Evolutionary conservation across 164 flowering plant genomes (phyloP).

Genomic region (Berberis thunbergii): DNA sequence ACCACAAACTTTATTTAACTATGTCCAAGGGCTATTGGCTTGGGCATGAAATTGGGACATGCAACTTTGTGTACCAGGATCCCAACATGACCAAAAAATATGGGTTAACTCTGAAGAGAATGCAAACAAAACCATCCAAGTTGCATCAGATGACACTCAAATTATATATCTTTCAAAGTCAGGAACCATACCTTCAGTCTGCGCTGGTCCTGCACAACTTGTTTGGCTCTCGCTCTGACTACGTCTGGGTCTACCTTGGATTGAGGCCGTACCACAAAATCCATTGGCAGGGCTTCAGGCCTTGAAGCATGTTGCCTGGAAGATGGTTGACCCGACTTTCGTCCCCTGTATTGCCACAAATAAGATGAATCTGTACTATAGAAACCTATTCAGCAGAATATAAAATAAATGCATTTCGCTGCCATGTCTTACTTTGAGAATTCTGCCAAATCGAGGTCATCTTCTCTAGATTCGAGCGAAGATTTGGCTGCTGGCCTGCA

Average conservation of each 20-base stretch:
- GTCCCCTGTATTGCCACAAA: slow-evolving; percentile 38
- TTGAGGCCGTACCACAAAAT: slow-evolving; percentile 91
- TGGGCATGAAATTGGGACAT: too few relatives aligned
- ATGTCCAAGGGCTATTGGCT: too few relatives aligned
- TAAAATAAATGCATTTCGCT: background rate
- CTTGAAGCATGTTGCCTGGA: slow-evolving; percentile 59
- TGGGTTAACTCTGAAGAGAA: too few relatives aligned
- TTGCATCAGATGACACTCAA: background rate
- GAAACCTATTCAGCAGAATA: background rate
- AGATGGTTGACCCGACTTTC: slow-evolving; percentile 60
- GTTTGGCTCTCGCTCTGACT: slow-evolving; percentile 78
- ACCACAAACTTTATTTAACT: too few relatives aligned
- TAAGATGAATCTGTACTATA: slow-evolving; percentile 1
- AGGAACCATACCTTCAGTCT: slow-evolving; percentile 59
- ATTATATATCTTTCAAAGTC: background rate
- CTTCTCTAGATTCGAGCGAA: slow-evolving; percentile 57
- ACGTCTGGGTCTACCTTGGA: slow-evolving; percentile 94
- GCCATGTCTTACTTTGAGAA: slow-evolving; percentile 50
- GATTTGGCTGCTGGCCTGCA: slow-evolving; percentile 47
- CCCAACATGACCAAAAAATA: too few relatives aligned
- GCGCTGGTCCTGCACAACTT: slow-evolving; percentile 68
- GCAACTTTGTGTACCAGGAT: too few relatives aligned
- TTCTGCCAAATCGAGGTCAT: slow-evolving; percentile 72
- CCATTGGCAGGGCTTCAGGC: slow-evolving; percentile 92
- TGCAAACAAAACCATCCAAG: too few relatives aligned